Percentiles rank a stretch among this genome's conserved stretches.
These are phyloP conservation scores for Cladosporium sp. DNA, from an alignment of 2,329 filamentous ascomycete species.

Conservation along the genomic window DNA sequence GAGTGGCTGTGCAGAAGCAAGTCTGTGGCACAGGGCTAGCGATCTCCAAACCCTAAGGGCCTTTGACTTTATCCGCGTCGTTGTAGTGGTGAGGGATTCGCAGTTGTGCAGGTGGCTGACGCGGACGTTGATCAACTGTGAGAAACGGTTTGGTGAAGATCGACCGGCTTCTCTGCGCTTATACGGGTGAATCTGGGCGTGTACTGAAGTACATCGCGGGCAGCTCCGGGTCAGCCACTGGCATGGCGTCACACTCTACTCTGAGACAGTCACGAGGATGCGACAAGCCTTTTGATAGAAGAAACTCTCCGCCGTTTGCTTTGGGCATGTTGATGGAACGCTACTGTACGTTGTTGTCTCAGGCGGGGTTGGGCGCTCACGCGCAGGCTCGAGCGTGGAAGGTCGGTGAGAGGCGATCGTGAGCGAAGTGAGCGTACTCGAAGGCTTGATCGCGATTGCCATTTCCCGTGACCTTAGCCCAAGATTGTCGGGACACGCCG, in stretches of 20 bases:
- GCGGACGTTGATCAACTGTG: neutral
- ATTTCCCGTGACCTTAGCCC: neutral
- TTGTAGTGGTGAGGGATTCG: neutral
- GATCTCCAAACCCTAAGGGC: conserved; percentile 7
- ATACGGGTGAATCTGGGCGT: neutral
- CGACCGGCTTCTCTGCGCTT: conserved; percentile 9
- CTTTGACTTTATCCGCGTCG: conserved; percentile 7
- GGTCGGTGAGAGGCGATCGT: conserved; percentile 4
- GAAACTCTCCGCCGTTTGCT: neutral
- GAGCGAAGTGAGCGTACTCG: neutral
- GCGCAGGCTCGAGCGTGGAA: neutral
- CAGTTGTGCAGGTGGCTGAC: conserved; percentile 5
- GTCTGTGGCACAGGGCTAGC: neutral
- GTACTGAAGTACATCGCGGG: neutral
- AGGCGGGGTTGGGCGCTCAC: conserved; percentile 4
- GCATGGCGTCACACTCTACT: conserved; percentile 5
- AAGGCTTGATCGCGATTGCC: neutral
- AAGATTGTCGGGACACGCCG: conserved; percentile 2
- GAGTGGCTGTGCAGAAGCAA: conserved; percentile 6
- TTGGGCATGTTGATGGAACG: conserved; percentile 1
- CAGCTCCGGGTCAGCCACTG: conserved; percentile 1
- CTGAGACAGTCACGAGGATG: conserved; percentile 5
- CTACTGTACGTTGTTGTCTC: conserved; percentile 7
- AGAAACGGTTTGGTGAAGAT: conserved; percentile 10
- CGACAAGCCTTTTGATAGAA: conserved; percentile 1